Evolutionary conservation across 805 yeast species (phyloP).

Genomic region (Ogataea allantospora): DNA sequence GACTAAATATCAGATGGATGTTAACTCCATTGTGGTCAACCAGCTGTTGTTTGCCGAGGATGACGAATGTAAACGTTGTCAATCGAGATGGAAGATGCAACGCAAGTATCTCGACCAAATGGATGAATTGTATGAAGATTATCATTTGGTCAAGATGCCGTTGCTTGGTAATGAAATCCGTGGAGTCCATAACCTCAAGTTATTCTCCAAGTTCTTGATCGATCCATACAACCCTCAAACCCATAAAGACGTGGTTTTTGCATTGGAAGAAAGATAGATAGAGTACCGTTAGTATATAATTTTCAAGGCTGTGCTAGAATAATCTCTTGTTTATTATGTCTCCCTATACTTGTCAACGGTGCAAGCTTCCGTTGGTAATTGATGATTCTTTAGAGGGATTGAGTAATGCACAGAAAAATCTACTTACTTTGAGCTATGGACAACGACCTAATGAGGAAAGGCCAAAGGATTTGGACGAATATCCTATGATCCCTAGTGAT

Average conservation of each 20-base stretch:
- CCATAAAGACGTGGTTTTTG: constrained; percentile 53
- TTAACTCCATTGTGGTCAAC: constrained; percentile 92
- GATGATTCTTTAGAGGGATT: constrained; percentile 55
- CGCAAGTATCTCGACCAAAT: constrained; percentile 92
- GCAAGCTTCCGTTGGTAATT: constrained; percentile 55
- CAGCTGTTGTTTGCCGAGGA: constrained; percentile 87
- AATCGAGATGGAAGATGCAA: constrained; percentile 93
- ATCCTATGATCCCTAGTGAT: constrained; percentile 37
- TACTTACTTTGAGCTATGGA: constrained; percentile 41
- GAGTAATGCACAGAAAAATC: constrained; percentile 52
- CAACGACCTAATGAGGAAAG: constrained; percentile 23
- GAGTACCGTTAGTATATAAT: not conserved
- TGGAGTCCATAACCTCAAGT: constrained; percentile 81
- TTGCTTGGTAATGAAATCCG: constrained; percentile 92
- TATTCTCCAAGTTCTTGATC: constrained; percentile 78
- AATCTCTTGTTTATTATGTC: constrained; percentile 20
- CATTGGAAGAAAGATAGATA: constrained; percentile 46
- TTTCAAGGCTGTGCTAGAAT: constrained; percentile 2
- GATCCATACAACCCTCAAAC: constrained; percentile 70
- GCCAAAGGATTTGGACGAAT: constrained; percentile 22
- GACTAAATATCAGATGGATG: constrained; percentile 92
- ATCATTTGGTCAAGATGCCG: constrained; percentile 94
- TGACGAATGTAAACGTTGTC: constrained; percentile 85
- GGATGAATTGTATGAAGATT: constrained; percentile 94
- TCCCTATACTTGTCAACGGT: constrained; percentile 52